These are phyloP conservation scores for Lenzites betulinus DNA, from an alignment of 768 basidiomycete genomes.

Conservation along the genomic window DNA sequence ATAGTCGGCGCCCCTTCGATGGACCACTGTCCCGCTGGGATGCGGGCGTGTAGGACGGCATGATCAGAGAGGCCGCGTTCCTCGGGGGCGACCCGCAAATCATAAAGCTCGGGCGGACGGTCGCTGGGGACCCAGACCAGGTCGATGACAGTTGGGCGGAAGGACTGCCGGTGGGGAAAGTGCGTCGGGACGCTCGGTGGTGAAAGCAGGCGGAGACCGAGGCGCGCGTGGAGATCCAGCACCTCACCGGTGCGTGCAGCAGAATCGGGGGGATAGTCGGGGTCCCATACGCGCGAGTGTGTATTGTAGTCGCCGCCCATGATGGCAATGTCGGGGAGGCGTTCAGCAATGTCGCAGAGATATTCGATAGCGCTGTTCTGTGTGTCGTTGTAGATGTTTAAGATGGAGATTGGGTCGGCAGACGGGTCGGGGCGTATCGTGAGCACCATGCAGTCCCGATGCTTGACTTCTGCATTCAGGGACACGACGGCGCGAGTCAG, in stretches of 20 bases:
- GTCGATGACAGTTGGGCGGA: conserved; percentile 1
- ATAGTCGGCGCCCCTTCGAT: too few relatives aligned
- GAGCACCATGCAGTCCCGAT: conserved; percentile 4
- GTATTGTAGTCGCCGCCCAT: conserved; percentile 5
- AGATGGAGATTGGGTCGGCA: not conserved
- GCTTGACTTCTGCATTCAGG: not conserved
- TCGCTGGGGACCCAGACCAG: conserved; percentile 2
- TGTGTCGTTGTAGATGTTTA: not conserved
- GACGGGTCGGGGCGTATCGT: not conserved
- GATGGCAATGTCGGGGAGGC: not conserved
- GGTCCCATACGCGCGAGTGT: not conserved
- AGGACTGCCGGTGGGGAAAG: not conserved
- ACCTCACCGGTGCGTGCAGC: not conserved
- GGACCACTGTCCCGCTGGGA: not conserved
- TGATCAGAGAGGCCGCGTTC: conserved; percentile 6
- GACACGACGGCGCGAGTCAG: not conserved
- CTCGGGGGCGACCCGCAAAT: not conserved
- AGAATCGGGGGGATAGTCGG: not conserved
- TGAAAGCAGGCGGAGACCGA: not conserved
- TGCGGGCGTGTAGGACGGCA: not conserved
- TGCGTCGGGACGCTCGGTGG: not conserved
- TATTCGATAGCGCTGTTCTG: not conserved
- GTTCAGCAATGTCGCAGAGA: not conserved
- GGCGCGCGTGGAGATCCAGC: not conserved
- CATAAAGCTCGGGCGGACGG: not conserved